A percentile compares a stretch with the other conserved stretches of the same genome.
Conservation (phyloP, 192 early-diverging fungal species). For the Linderina pennispora region DNA sequence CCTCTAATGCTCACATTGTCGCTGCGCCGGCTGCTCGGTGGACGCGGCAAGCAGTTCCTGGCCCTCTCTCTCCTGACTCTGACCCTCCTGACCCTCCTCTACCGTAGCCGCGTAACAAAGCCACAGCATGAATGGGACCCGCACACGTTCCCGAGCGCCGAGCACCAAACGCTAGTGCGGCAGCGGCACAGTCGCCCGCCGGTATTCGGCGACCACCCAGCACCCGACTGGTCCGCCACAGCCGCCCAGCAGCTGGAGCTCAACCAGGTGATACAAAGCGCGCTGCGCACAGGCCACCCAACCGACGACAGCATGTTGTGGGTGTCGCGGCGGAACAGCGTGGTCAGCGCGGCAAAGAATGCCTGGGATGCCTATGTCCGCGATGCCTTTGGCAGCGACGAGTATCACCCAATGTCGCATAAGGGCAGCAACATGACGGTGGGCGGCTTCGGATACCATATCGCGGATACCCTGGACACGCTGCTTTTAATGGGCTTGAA, state of each 20-base stretch:
- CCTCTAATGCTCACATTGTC: background rate
- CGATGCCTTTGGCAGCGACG: conserved; percentile 81
- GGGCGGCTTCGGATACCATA: conserved; percentile 68
- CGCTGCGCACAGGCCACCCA: background rate
- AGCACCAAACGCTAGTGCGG: conserved; percentile 5
- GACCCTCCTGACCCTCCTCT: no score
- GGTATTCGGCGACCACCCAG: conserved; percentile 2
- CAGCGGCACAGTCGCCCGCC: conserved; percentile 4
- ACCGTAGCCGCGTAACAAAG: no score
- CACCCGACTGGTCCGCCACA: conserved; percentile 22
- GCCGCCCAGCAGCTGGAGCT: conserved; percentile 13
- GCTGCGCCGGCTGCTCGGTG: background rate
- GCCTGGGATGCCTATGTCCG: conserved; percentile 76
- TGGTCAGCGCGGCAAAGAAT: conserved; percentile 64
- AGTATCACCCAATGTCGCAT: conserved; percentile 70
- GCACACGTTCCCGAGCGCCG: conserved; percentile 7
- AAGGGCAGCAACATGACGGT: conserved; percentile 57
- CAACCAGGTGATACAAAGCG: conserved; percentile 13
- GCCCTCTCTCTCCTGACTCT: background rate
- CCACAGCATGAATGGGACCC: no score
- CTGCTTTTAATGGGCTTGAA: conserved; percentile 68
- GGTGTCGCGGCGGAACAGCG: conserved; percentile 49
- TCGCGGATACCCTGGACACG: conserved; percentile 87
- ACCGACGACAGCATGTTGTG: conserved; percentile 9
- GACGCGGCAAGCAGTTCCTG: background rate